Percentiles rank a stretch among this genome's conserved stretches.
These are phyloP conservation scores for Lasiosphaeris hirsuta DNA, from an alignment of 495 filamentous ascomycete genomes.

Conservation along the genomic window DNA sequence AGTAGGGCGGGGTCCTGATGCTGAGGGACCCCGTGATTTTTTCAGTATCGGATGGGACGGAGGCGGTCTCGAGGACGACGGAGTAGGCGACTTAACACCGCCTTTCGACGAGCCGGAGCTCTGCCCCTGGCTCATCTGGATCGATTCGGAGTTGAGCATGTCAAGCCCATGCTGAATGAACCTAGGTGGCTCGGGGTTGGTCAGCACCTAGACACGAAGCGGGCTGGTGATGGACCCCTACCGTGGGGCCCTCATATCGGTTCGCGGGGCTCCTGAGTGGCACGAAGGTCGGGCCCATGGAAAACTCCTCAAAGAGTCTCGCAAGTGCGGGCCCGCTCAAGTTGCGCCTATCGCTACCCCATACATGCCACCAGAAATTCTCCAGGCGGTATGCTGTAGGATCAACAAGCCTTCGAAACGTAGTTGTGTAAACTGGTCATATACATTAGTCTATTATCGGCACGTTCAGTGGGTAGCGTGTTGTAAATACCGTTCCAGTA, in stretches of 20 bases:
- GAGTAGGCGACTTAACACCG: slow-evolving; percentile 21
- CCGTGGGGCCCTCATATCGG: slow-evolving; percentile 39
- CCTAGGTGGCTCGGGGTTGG: slow-evolving; percentile 1
- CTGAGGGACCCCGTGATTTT: slow-evolving; percentile 50
- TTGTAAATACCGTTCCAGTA: slow-evolving; percentile 48
- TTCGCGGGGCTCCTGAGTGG: slow-evolving; percentile 42
- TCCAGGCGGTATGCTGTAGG: slow-evolving; percentile 52
- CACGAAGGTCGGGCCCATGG: slow-evolving; percentile 46
- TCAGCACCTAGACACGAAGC: slow-evolving; percentile 9
- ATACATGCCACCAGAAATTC: slow-evolving; percentile 57
- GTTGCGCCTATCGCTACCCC: slow-evolving; percentile 47
- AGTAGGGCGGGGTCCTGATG: slow-evolving; percentile 46
- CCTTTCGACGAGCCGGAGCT: slow-evolving; percentile 2
- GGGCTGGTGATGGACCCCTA: slow-evolving; percentile 25
- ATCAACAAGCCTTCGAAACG: slow-evolving; percentile 46
- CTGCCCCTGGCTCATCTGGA: background rate
- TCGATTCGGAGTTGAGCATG: background rate
- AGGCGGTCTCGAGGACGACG: slow-evolving; percentile 29
- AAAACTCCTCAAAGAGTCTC: slow-evolving; percentile 47
- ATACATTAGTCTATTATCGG: slow-evolving; percentile 10
- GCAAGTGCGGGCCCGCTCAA: slow-evolving; percentile 46
- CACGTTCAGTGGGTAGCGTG: background rate
- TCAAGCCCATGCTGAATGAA: background rate
- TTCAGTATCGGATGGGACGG: slow-evolving; percentile 51
- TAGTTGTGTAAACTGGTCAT: slow-evolving; percentile 49